Evolutionary conservation across 495 filamentous ascomycete genomes (phyloP).

Genomic region (Aspergillus wentii): DNA sequence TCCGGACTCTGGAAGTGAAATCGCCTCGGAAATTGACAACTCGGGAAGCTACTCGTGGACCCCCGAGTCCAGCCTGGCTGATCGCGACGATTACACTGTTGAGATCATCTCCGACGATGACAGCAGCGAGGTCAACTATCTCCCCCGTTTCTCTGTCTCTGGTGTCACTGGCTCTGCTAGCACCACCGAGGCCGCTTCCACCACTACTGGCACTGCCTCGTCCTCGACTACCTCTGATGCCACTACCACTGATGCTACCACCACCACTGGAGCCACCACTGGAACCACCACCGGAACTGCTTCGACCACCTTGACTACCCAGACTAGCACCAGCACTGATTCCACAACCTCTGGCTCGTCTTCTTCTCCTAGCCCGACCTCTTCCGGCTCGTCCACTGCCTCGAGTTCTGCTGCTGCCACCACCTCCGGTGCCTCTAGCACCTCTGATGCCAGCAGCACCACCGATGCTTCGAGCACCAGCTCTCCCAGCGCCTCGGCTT

Average conservation of each 20-base stretch:
- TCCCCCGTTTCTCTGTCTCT: conserved; percentile 51
- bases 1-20: conserved; percentile 35
- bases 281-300: conserved; percentile 27
- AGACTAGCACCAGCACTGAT: neutral
- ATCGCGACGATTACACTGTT: conserved; percentile 51
- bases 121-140: conserved; percentile 48
- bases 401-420: neutral
- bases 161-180: conserved; percentile 38
- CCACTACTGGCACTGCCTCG: conserved; percentile 13
- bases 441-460: neutral
- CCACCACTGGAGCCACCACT: conserved; percentile 41
- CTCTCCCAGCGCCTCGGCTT: conserved; percentile 7
- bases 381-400: neutral
- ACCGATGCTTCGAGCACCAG: conserved; percentile 1
- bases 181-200: conserved; percentile 25
- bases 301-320: conserved; percentile 14
- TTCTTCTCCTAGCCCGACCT: neutral
- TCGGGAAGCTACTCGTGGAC: conserved; percentile 54
- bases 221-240: conserved; percentile 9
- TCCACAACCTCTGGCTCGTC: neutral
- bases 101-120: conserved; percentile 50
- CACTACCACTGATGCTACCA: conserved; percentile 56
- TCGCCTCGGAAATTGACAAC: conserved; percentile 52
- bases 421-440: neutral
- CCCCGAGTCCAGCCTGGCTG: conserved; percentile 35